phyloP scores from a whole-genome alignment of 257 asterid species.

The Plantago ovata region DNA sequence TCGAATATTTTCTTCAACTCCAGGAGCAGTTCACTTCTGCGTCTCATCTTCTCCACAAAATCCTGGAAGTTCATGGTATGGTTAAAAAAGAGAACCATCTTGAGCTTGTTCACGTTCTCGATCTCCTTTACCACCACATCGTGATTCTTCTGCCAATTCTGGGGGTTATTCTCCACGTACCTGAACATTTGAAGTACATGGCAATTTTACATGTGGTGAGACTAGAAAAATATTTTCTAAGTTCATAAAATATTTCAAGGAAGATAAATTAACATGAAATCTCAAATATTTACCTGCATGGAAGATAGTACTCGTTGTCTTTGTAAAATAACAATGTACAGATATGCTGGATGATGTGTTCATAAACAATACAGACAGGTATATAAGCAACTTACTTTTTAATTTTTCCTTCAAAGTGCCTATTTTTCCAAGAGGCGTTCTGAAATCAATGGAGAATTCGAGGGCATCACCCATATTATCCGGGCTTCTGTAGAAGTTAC shows the following conservation, averaged over 20 bases:
- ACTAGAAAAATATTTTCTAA: no score
- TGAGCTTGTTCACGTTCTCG: conserved; percentile 80
- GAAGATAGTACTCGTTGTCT: no score
- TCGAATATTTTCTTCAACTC: conserved; percentile 78
- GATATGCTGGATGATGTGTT: no score
- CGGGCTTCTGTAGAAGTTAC: conserved; percentile 90
- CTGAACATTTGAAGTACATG: no score
- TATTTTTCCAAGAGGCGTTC: conserved; percentile 64
- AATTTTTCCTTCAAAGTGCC: conserved; percentile 62
- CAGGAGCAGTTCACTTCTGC: conserved; percentile 58
- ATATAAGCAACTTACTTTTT: conserved; percentile 44
- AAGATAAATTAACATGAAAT: no score
- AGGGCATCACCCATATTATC: conserved; percentile 81
- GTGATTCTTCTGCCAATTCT: conserved; percentile 83
- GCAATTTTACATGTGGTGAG: no score
- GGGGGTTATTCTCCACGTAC: conserved; percentile 62
- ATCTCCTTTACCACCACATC: conserved; percentile 82
- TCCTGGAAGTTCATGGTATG: conserved; percentile 89
- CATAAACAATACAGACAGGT: no score
- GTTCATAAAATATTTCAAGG: no score
- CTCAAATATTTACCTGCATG: no score
- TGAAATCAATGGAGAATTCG: conserved; percentile 75
- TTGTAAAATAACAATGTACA: no score
- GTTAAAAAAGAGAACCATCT: conserved; percentile 62
- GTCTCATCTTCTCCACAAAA: conserved; percentile 50